Evolutionary conservation across 345 rosid species (phyloP).

Genomic region (Populus alba): DNA sequence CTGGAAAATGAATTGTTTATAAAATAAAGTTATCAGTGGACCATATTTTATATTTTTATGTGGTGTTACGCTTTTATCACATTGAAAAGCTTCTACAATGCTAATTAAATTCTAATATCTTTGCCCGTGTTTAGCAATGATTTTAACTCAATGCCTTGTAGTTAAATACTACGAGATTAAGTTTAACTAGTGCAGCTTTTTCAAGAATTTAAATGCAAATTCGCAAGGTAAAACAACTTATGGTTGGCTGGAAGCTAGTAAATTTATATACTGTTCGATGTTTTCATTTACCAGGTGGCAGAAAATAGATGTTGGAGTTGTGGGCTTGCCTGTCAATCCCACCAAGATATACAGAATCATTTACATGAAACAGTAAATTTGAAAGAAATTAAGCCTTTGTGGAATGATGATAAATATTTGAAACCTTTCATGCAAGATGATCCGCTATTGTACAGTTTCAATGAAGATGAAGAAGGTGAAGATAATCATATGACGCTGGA

Average conservation of each 20-base stretch:
- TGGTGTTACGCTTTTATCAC: no score
- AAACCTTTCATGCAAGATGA: conserved; percentile 80
- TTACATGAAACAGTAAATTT: conserved; percentile 36
- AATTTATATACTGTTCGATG: conserved; percentile 1
- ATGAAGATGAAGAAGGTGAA: conserved; percentile 69
- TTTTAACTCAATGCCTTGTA: no score
- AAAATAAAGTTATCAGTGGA: no score
- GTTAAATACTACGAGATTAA: no score
- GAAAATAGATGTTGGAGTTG: conserved; percentile 76
- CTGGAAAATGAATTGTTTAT: no score
- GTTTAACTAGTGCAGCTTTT: no score
- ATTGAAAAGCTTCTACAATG: no score
- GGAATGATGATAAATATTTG: conserved; percentile 60
- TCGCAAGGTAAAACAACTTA: neutral
- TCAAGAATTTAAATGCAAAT: no score
- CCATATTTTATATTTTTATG: no score
- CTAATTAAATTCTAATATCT: no score
- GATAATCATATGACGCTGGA: conserved; percentile 38
- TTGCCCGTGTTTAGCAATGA: no score
- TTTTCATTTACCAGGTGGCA: conserved; percentile 55
- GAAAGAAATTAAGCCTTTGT: conserved; percentile 37
- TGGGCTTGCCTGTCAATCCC: conserved; percentile 35
- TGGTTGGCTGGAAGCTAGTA: neutral
- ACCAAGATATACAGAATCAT: conserved; percentile 44
- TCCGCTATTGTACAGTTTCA: conserved; percentile 72